Percentiles rank a stretch among this genome's conserved stretches.
Conservation (phyloP, 2,329 filamentous ascomycete species). For the Dissoconium aciculare region DNA sequence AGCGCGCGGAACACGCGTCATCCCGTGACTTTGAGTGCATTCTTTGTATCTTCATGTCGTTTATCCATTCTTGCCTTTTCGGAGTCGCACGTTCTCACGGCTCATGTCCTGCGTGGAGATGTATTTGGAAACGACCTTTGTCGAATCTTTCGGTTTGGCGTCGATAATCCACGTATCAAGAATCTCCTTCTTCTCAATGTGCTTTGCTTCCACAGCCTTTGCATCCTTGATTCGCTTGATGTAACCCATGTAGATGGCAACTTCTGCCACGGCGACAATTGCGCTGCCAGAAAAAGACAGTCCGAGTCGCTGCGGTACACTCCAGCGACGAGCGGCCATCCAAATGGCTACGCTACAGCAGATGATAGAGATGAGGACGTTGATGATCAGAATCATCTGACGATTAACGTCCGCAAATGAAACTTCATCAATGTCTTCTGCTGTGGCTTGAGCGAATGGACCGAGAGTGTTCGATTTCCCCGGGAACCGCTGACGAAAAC, state of each 20-base stretch:
- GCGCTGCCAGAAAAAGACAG: conserved; percentile 56
- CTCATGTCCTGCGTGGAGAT: conserved; percentile 5
- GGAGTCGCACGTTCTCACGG: conserved; percentile 23
- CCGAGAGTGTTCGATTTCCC: conserved; percentile 36
- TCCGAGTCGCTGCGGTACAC: conserved; percentile 51
- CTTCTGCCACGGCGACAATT: conserved; percentile 59
- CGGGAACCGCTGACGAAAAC: conserved; percentile 45
- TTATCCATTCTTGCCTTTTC: conserved; percentile 33
- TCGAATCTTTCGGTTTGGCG: conserved; percentile 7
- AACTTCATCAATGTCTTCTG: conserved; percentile 42
- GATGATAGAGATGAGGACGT: conserved; percentile 74
- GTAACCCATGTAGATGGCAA: conserved; percentile 63
- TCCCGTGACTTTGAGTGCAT: conserved; percentile 6
- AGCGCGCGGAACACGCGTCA: conserved; percentile 8
- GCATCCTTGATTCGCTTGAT: conserved; percentile 55
- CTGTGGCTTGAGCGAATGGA: conserved; percentile 27
- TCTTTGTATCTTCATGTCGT: conserved; percentile 1
- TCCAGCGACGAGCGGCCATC: conserved; percentile 66
- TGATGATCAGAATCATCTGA: conserved; percentile 74
- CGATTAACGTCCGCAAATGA: conserved; percentile 60
- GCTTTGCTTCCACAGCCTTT: conserved; percentile 45
- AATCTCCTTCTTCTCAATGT: conserved; percentile 53
- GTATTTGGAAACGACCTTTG: conserved; percentile 14
- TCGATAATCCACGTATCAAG: conserved; percentile 54
- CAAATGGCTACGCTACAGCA: conserved; percentile 65